These are phyloP conservation scores for Dactylonectria macrodidyma DNA, from an alignment of 2,329 filamentous ascomycete species.

Conservation along the genomic window DNA sequence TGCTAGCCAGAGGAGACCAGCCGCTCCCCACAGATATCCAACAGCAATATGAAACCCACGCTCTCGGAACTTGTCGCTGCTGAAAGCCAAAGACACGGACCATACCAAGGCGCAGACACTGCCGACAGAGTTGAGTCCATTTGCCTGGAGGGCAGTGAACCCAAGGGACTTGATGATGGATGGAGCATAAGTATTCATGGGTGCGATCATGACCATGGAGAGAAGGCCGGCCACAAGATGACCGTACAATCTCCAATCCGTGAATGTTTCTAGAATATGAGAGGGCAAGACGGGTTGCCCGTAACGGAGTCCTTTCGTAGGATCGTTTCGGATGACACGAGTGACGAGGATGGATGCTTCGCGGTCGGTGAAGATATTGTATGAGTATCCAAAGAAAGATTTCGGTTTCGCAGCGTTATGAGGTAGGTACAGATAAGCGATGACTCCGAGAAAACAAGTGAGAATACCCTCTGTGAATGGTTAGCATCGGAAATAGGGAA, in stretches of 20 bases:
- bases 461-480: slow-evolving; percentile 43
- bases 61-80: slow-evolving; percentile 48
- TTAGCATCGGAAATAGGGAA: background rate
- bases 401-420: slow-evolving; percentile 47
- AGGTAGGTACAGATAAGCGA: slow-evolving; percentile 49
- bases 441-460: slow-evolving; percentile 41
- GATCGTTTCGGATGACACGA: slow-evolving; percentile 49
- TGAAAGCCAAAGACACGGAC: slow-evolving; percentile 46
- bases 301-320: slow-evolving; percentile 37
- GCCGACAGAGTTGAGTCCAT: slow-evolving; percentile 49
- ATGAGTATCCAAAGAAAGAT: slow-evolving; percentile 43
- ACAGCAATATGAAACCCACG: slow-evolving; percentile 48
- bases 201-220: slow-evolving; percentile 52
- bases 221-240: slow-evolving; percentile 46
- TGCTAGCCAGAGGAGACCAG: slow-evolving; percentile 47
- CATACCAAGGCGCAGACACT: slow-evolving; percentile 47
- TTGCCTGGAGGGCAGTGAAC: slow-evolving; percentile 47
- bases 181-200: slow-evolving; percentile 50
- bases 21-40: slow-evolving; percentile 47
- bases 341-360: slow-evolving; percentile 48
- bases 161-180: slow-evolving; percentile 51
- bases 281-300: slow-evolving; percentile 38
- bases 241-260: slow-evolving; percentile 49
- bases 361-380: slow-evolving; percentile 43
- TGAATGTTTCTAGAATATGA: slow-evolving; percentile 47